Evolutionary conservation across 352 stramenopile genomes (phyloP), one percentile per base, ranked within the genome.

Genomic region (Elongisporangium anandrum): DNA sequence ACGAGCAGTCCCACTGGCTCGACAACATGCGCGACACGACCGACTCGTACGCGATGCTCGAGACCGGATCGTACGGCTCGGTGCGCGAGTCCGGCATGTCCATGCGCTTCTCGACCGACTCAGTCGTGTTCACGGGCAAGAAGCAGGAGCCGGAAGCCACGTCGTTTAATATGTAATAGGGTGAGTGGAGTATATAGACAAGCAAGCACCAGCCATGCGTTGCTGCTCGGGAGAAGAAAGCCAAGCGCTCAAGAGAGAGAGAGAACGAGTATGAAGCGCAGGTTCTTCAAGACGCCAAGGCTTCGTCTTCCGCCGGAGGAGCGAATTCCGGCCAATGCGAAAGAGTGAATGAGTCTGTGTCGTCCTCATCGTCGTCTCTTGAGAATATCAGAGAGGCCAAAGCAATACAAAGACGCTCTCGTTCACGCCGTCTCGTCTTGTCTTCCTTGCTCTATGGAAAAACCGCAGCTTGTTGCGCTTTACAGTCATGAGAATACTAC

Each of bases 1-100:
- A 68, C 29, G 65, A 75, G 13, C 56, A 72, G 23, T 80, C 69
- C 22, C 80, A 92, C 72, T 92, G 82, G 82, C 65, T 80, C 56
- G 75, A 87, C 58, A 75, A 85, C 19, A 90, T 90, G 77, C 82
- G 82, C n/a, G 82, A 81, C 65, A 92, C 82, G 0, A 84, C 83
- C 62, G 82, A 92, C 72, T 88, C 77, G 69, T 92, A 92, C 68
- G 82, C 80, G 9, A 92, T 92, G 82, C 70, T 92, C 58, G 80
- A 90, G 66, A 83, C 79, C 38, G 76, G 72, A n/a, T 84, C 80
- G 29, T 92, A 81, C 64, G 75, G 82, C 63, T 74, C 65, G 51
- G 61, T 59, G 47, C 78, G 82, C 8, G 82, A 73, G 51, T 92
- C 82, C 47, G 79, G 79, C 50, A 75, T 92, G 50, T 84, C 75